Evolutionary conservation across 371 early-diverging fungal genomes (phyloP), one percentile per base, ranked within the genome.

Genomic region (Rhizopus microsporus): DNA sequence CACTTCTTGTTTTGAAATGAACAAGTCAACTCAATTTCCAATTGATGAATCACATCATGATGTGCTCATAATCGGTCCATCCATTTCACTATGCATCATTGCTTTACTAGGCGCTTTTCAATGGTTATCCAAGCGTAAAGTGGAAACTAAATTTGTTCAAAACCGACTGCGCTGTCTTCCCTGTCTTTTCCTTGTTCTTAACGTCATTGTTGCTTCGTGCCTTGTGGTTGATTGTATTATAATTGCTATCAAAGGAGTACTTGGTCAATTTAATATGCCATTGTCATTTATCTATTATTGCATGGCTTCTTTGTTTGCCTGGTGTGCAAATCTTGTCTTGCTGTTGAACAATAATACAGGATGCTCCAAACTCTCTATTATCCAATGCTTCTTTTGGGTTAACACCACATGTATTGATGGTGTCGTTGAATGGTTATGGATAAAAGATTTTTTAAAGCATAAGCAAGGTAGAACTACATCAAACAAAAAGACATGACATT

Each of bases 161-260:
- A 42, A 1, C 2, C 15, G 15, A n/a, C 13, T 6, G 6, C 42
- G 5, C 3, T 13, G 6, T 3, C 15, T 42, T n/a, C 6, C n/a
- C n/a, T 6, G 32, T 39, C 51, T 70, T n/a, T 42, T 42, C n/a
- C 42, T 42, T n/a, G 15, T n/a, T 6, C n/a, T 42, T 8, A 12
- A 42, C 42, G 4, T 42, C 15, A 42, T 42, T 13, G 15, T 42
- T n/a, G 6, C 42, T 13, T 6, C 42, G 3, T n/a, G 42, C 15
- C 15, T 42, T 42, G 42, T 42, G 15, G n/a, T 42, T 42, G 42
- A 42, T 42, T 42, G 42, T 42, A 1, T 42, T 10, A 42, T n/a
- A 3, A 92, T 92, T 0, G 95, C 88, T 0, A 75, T 96, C 4
- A 98, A 97, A n/a, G 98, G 97, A 7, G 97, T 98, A 3, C 96